A percentile compares a stretch with the other conserved stretches of the same genome.
Evolutionary conservation across 768 basidiomycete genomes (phyloP).

Genomic region (Psilocybe cyanescens): DNA sequence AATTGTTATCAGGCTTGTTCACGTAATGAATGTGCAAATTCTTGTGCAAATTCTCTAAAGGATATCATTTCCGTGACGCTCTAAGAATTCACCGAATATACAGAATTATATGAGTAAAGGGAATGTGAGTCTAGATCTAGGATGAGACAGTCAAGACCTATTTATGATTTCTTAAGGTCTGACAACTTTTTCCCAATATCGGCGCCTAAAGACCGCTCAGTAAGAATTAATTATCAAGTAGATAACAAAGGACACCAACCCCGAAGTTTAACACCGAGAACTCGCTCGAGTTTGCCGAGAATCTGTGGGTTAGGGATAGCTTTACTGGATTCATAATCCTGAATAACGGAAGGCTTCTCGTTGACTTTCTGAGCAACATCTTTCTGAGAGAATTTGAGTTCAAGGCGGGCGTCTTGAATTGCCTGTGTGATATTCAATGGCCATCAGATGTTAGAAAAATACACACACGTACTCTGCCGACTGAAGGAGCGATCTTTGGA

Average conservation of each 20-base stretch:
- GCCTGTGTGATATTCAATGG: conserved; percentile 48
- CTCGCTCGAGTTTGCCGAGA: conserved; percentile 86
- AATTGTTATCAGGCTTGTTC: background rate
- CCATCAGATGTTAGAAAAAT: background rate
- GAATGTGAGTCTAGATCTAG: background rate
- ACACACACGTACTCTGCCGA: conserved; percentile 60
- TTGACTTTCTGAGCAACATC: conserved; percentile 93
- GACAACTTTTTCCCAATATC: conserved; percentile 90
- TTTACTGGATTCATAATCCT: conserved; percentile 89
- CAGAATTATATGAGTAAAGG: conserved; percentile 1
- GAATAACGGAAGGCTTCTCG: conserved; percentile 86
- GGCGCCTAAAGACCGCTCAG: conserved; percentile 46
- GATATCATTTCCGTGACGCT: conserved; percentile 7
- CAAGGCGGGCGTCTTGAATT: conserved; percentile 80
- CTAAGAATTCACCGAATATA: conserved; percentile 8
- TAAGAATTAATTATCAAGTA: background rate
- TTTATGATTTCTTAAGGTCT: conserved; percentile 64
- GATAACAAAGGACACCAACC: conserved; percentile 49
- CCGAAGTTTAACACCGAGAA: conserved; percentile 85
- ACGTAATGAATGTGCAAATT: background rate
- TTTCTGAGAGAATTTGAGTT: conserved; percentile 84
- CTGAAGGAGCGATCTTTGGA: conserved; percentile 70
- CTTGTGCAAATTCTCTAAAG: conserved; percentile 2
- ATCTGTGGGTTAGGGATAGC: conserved; percentile 89
- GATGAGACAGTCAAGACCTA: background rate